These are phyloP conservation scores for Durusdinium trenchii DNA, from an alignment of 73 alveolate genomes.

Conservation along the genomic window DNA sequence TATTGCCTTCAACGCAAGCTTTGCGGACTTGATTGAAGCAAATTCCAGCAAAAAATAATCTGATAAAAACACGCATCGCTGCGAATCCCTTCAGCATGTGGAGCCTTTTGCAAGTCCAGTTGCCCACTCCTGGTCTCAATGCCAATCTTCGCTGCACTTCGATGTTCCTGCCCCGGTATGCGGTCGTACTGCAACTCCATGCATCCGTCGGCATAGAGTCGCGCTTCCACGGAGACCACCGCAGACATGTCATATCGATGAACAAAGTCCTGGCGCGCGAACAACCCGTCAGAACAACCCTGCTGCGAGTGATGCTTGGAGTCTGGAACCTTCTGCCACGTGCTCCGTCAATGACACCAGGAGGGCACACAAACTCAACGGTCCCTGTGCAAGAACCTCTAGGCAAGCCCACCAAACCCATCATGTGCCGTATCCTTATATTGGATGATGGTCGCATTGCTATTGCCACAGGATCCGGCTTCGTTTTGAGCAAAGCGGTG, in stretches of 20 bases:
- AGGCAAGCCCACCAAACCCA: no score
- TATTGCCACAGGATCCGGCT: constrained; percentile 8
- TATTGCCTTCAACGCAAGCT: no score
- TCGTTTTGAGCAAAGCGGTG: constrained; percentile 13
- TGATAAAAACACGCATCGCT: neutral
- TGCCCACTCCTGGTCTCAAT: constrained; percentile 73
- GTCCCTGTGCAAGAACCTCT: no score
- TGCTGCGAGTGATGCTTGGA: no score
- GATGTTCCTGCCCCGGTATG: constrained; percentile 4
- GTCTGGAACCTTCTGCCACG: no score
- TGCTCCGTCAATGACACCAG: no score
- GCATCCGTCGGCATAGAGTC: constrained; percentile 78
- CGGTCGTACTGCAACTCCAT: constrained; percentile 72
- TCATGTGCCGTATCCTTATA: constrained; percentile 26
- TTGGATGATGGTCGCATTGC: constrained; percentile 82
- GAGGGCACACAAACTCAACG: no score
- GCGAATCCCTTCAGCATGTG: neutral
- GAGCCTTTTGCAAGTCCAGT: constrained; percentile 1
- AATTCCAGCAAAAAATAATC: no score
- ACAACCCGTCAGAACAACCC: no score
- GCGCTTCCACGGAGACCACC: constrained; percentile 66
- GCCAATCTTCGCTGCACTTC: constrained; percentile 54
- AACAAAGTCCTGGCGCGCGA: constrained; percentile 44
- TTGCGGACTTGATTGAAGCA: no score
- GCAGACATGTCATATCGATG: constrained; percentile 52